These are phyloP conservation scores for Lathyrus tuberosus DNA, from an alignment of 306 rosid genomes.

Conservation along the genomic window DNA sequence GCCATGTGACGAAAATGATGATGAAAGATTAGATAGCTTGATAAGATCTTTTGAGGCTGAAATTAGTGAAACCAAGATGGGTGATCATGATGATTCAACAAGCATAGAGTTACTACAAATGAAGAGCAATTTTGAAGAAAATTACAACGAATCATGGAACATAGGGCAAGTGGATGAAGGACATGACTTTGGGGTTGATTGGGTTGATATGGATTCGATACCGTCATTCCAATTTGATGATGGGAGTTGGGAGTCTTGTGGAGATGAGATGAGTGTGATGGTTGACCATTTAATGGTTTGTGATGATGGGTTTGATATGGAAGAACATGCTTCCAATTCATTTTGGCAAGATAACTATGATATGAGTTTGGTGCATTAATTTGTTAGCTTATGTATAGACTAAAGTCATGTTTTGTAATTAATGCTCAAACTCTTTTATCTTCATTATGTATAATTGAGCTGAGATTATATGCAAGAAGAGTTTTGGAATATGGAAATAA, in stretches of 20 bases:
- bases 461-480: neutral
- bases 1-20: slow-evolving; percentile 43
- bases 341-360: slow-evolving; percentile 43
- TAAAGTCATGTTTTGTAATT: slow-evolving; percentile 21
- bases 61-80: slow-evolving; percentile 39
- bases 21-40: slow-evolving; percentile 44
- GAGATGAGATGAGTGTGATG: slow-evolving; percentile 32
- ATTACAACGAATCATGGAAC: slow-evolving; percentile 21
- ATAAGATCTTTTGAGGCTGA: slow-evolving; percentile 61
- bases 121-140: slow-evolving; percentile 7
- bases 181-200: slow-evolving; percentile 44
- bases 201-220: slow-evolving; percentile 46
- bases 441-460: neutral
- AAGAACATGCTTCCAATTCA: slow-evolving; percentile 40
- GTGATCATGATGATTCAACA: neutral
- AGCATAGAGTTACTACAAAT: neutral
- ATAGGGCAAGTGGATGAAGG: slow-evolving; percentile 33
- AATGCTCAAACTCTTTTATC: slow-evolving; percentile 1
- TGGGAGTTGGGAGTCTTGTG: slow-evolving; percentile 39
- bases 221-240: slow-evolving; percentile 40
- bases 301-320: slow-evolving; percentile 41
- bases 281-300: slow-evolving; percentile 17
- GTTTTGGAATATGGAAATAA: neutral
- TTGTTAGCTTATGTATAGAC: neutral
- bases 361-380: slow-evolving; percentile 31